Percentiles rank a stretch among this genome's conserved stretches.
These are phyloP conservation scores for Entonaema liquescens DNA, from an alignment of 495 filamentous ascomycete species.

Conservation along the genomic window DNA sequence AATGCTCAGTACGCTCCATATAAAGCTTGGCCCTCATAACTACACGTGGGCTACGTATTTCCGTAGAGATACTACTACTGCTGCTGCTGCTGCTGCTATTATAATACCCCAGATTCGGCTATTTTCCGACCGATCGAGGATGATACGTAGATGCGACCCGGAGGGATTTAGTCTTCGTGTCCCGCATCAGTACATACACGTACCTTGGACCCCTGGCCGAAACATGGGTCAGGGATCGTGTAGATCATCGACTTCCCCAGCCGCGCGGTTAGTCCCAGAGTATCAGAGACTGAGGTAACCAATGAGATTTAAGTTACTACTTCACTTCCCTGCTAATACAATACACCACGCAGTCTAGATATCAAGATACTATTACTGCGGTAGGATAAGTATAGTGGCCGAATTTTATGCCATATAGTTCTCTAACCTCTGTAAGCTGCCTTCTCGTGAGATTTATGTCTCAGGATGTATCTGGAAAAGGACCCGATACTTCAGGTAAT, in stretches of 20 bases:
- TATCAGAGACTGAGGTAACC: not conserved
- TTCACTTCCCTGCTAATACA: not conserved
- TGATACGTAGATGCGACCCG: not conserved
- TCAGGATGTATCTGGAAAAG: too few species aligned
- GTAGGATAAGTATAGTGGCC: too few species aligned
- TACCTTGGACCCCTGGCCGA: not conserved
- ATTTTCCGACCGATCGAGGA: not conserved
- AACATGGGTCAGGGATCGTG: slow-evolving; percentile 1
- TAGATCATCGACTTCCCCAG: slow-evolving; percentile 2
- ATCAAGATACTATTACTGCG: too few species aligned
- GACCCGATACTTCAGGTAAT: too few species aligned
- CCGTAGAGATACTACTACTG: not conserved
- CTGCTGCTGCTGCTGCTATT: too few species aligned
- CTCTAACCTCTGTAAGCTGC: too few species aligned
- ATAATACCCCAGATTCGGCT: not conserved
- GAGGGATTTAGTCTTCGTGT: not conserved
- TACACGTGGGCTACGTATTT: not conserved
- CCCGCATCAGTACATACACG: not conserved
- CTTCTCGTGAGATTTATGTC: too few species aligned
- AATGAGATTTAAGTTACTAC: not conserved
- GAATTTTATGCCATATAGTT: too few species aligned
- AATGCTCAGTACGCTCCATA: not conserved
- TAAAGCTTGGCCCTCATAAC: not conserved
- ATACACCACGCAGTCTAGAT: not conserved
- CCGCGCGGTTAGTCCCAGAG: slow-evolving; percentile 7